Percentiles rank a stretch among this genome's conserved stretches.
These are phyloP conservation scores for Tillandsia fasciculata DNA, from an alignment of 176 grass and related monocot genomes.

Conservation along the genomic window DNA sequence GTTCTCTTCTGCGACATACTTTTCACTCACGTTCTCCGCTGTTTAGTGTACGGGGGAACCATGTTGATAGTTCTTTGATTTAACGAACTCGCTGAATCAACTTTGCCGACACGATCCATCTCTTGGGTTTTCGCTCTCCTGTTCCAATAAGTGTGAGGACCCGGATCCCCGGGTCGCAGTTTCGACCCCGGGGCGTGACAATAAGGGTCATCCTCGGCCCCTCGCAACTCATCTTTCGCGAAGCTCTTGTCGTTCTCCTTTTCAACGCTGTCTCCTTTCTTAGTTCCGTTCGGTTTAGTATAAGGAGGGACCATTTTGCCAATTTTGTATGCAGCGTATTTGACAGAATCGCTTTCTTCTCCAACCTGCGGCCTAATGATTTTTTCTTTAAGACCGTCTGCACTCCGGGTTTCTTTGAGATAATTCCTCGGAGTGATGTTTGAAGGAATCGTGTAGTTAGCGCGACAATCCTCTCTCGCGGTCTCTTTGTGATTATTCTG, in stretches of 20 bases:
- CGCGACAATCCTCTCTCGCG: too few species aligned
- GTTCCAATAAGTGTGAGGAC: not conserved
- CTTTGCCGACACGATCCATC: slow-evolving; percentile 10
- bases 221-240: not conserved
- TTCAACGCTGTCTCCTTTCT: not conserved
- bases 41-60: slow-evolving; percentile 21
- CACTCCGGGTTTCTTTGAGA: too few species aligned
- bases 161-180: too few species aligned
- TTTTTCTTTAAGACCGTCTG: slow-evolving; percentile 30
- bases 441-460: too few species aligned
- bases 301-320: not conserved
- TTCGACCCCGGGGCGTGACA: too few species aligned
- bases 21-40: slow-evolving; percentile 15
- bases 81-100: slow-evolving; percentile 24
- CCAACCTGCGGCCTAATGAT: slow-evolving; percentile 12
- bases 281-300: not conserved
- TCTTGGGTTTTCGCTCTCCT: not conserved
- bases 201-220: not conserved
- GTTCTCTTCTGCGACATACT: slow-evolving; percentile 39
- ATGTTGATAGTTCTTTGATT: slow-evolving; percentile 21
- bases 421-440: too few species aligned
- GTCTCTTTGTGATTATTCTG: too few species aligned
- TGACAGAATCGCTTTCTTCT: slow-evolving; percentile 8
- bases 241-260: not conserved
- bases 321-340: not conserved